A percentile compares a stretch with the other conserved stretches of the same genome.
Conservation (phyloP, 2,329 filamentous ascomycete species). For the Penicillium brasilianum region DNA sequence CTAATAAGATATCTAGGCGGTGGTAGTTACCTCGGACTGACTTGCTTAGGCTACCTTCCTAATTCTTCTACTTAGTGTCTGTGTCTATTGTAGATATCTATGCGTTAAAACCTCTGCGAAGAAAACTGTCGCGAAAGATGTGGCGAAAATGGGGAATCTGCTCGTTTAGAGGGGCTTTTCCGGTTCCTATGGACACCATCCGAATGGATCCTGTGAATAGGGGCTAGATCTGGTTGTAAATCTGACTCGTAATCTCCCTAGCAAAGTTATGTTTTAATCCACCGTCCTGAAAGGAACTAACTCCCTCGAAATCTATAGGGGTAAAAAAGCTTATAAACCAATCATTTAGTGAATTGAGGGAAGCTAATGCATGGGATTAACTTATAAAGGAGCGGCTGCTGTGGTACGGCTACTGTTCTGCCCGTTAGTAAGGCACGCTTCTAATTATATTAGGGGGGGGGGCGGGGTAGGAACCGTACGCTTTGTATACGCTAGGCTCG, state of each 20-base stretch:
- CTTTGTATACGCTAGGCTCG: not conserved
- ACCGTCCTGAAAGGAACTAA: constrained; percentile 22
- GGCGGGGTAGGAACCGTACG: not conserved
- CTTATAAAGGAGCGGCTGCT: constrained; percentile 1
- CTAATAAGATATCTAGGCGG: not conserved
- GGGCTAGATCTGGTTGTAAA: constrained; percentile 28
- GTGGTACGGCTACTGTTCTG: not conserved
- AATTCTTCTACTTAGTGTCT: constrained; percentile 24
- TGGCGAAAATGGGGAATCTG: constrained; percentile 28
- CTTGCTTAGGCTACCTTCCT: not conserved
- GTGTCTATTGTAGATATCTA: constrained; percentile 31
- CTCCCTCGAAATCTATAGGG: constrained; percentile 17
- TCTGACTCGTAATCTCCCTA: constrained; percentile 14
- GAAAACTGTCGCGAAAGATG: constrained; percentile 29
- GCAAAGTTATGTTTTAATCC: constrained; percentile 25
- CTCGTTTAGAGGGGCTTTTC: constrained; percentile 8
- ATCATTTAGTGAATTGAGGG: not conserved
- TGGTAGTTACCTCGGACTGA: not conserved
- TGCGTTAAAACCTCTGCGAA: constrained; percentile 25
- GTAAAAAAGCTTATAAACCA: constrained; percentile 26
- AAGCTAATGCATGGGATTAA: not conserved
- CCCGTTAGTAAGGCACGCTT: not conserved
- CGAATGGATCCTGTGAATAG: constrained; percentile 3
- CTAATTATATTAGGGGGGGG: not conserved
- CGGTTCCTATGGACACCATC: not conserved